Base-by-base conservation (phyloP, 371 early-diverging fungal genomes). In the Blakeslea trispora region DNA sequence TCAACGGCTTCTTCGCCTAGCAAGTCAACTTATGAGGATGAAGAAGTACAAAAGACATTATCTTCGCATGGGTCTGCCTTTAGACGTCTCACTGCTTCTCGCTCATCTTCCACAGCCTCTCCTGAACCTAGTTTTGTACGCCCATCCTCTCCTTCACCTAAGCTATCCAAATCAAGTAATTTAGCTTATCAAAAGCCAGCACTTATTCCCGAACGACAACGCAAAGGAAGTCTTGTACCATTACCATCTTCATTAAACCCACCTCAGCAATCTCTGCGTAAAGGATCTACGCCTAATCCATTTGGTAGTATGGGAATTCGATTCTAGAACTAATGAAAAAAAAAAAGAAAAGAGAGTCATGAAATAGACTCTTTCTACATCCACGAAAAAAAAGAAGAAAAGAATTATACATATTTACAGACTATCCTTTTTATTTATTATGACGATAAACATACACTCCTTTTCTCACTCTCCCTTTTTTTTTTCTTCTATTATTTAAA, bases 201-300 rank as follows among this genome's bases (percentile, higher is more conserved):
- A 23, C 15, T 23, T 28, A 55, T 61, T 41, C 23, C 41, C 3
- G 59, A 64, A 31, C 43, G 64, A 34, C 63, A 42, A 39, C 53
- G 63, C 22, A 64, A 64, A 21, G 45, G 50, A 8, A 64, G 64
- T 42, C 24, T 64, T 13, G 55, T 64, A 10, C 64, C 64, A 21
- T 41, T 50, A 15, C 45, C 54, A 15, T 35, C 18, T 7, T 32
- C 35, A 34, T 54, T 35, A 24, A 42, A 35, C 14, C 23, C 24
- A n/a, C 40, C 39, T 17, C 50, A 47, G 17, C 43, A 50, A 17
- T 39, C 40, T 17, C 19, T 31, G n/a, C 50, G 50, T 28, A 37
- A 42, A 13, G 58, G 58, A 17, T 44, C 41, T 21, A 58, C 50
- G 51, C n/a, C 58, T 18, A 44, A 51, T 21, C 28, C 28, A 35